Evolutionary conservation across 2,329 filamentous ascomycete genomes (phyloP).

Genomic region (Pezicula radicicola): DNA sequence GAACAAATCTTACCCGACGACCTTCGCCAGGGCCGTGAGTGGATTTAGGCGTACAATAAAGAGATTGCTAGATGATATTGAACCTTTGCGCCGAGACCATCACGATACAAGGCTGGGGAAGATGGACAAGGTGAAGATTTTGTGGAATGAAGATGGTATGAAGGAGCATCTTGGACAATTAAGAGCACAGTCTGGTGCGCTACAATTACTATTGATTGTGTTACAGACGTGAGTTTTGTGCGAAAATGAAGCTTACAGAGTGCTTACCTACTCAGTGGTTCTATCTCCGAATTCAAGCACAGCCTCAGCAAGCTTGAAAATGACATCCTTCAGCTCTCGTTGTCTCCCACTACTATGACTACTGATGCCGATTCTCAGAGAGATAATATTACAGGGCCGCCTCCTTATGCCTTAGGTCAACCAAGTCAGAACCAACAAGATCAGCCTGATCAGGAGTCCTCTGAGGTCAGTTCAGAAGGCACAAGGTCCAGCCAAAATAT

Average conservation of each 20-base stretch:
- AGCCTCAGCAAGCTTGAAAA: too few species aligned
- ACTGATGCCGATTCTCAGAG: too few species aligned
- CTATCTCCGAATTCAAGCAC: neutral
- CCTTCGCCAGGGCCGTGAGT: slow-evolving; percentile 4
- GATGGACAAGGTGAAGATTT: slow-evolving; percentile 3
- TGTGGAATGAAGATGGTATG: slow-evolving; percentile 13
- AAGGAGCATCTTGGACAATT: slow-evolving; percentile 5
- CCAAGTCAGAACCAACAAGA: too few species aligned
- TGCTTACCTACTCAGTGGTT: neutral
- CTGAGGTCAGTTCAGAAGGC: too few species aligned
- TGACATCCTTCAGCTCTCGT: too few species aligned
- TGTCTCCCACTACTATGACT: too few species aligned
- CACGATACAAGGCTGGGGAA: neutral
- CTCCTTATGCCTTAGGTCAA: too few species aligned
- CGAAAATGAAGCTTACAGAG: neutral
- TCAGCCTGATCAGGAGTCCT: too few species aligned
- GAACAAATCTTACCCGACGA: slow-evolving; percentile 2
- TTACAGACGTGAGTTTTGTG: slow-evolving; percentile 8
- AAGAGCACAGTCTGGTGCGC: slow-evolving; percentile 4
- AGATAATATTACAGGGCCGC: too few species aligned
- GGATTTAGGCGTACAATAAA: slow-evolving; percentile 3
- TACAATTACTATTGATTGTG: slow-evolving; percentile 8
- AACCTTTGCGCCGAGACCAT: neutral
- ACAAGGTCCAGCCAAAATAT: too few species aligned
- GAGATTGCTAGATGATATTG: slow-evolving; percentile 3